Base-by-base conservation (phyloP, 1,284 basidiomycete species). In the Bothia castanella region DNA sequence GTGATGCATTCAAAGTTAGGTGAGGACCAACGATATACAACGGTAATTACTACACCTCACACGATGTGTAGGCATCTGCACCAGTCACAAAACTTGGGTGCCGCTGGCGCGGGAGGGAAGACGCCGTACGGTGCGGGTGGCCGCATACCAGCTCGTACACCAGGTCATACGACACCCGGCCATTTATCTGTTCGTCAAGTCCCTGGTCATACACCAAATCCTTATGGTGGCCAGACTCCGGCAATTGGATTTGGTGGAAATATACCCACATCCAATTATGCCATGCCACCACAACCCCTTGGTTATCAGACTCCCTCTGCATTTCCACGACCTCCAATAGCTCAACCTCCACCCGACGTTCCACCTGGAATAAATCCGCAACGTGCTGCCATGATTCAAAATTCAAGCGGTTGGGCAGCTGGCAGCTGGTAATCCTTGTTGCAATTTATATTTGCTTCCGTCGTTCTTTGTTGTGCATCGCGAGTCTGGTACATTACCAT, bases 1-100 rank as follows among this genome's bases (percentile, higher is more conserved):
- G 93, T 59, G 92, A 97, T 66, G 93, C 93, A 16, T 97, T 97
- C 83, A 97, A 97, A 82, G 83, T 91, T 63, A 77, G 89, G 81
- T 89, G 70, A 63, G 79, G 56, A 20, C n/a, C 7, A 5, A 14
- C 12, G 14, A 9, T 8, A 27, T 37, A 1, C 14, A 20, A 35
- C 27, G 16, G 4, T 25, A 31, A 21, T 31, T 38, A 52, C 59
- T 52, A 49, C 60, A 27, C 52, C 57, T 52, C 35, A 57, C 45
- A 32, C 14, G 23, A 31, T 51, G 11, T 52, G 37, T 52, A 86
- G 87, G 56, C 89, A 92, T 70, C 73, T 87, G 35, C 87, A 89
- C 57, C 87, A 90, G 62, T 87, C 87, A 19, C 86, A 89, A 68
- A 89, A 83, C 56, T 69, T 83, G 35, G 82, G 80, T 31, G 76